phyloP scores from a whole-genome alignment of 768 basidiomycete genomes.

The Tulasnella sp. region DNA sequence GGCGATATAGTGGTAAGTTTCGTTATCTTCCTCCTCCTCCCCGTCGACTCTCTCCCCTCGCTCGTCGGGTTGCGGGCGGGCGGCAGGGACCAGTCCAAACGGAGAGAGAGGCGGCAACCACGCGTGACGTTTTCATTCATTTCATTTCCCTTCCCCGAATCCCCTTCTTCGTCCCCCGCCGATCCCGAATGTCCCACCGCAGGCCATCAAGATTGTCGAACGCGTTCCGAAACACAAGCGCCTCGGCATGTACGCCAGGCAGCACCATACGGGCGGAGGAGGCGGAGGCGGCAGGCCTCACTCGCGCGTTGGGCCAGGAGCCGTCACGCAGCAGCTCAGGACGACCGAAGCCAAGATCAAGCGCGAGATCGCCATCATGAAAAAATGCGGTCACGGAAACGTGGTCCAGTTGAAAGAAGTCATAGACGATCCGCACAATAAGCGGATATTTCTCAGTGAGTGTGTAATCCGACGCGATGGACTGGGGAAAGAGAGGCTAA shows the following conservation, averaged over 20 bases:
- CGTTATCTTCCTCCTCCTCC: conserved; percentile 23
- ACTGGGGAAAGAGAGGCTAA: not conserved
- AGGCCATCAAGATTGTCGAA: conserved; percentile 74
- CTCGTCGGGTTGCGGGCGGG: not conserved
- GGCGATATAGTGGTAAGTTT: conserved; percentile 18
- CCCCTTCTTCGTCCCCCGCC: too few relatives aligned
- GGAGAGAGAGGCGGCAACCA: not conserved
- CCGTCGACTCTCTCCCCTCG: not conserved
- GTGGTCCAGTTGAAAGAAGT: conserved; percentile 86
- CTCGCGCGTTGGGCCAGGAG: conserved; percentile 29
- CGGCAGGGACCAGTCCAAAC: not conserved
- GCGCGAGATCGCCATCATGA: conserved; percentile 97
- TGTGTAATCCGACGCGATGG: conserved; percentile 19
- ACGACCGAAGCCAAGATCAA: conserved; percentile 75
- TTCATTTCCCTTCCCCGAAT: not conserved
- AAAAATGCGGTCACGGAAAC: conserved; percentile 84
- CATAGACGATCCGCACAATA: conserved; percentile 80
- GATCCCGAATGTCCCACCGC: conserved; percentile 8
- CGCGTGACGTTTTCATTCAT: conserved; percentile 2
- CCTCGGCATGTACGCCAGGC: conserved; percentile 23
- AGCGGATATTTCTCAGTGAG: conserved; percentile 91
- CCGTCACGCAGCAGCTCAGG: conserved; percentile 56
- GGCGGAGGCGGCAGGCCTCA: not conserved
- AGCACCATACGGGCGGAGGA: not conserved
- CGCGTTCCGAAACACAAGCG: conserved; percentile 61